A percentile compares a stretch with the other conserved stretches of the same genome.
These are phyloP conservation scores for Penicillium sp. DNA, from an alignment of 2,329 filamentous ascomycete species.

Conservation along the genomic window DNA sequence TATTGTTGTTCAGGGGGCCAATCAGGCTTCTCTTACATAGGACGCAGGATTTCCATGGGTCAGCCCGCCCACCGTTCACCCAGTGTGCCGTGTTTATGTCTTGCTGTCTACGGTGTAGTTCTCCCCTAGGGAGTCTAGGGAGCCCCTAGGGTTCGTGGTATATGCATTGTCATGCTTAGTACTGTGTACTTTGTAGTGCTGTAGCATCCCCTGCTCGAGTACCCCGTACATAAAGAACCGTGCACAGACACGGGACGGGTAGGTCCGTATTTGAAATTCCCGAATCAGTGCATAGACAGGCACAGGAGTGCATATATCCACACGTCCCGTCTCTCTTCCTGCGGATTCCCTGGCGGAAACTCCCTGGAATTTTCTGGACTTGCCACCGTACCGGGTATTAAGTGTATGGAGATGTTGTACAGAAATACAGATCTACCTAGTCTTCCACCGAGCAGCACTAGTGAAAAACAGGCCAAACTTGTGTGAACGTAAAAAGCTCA, in stretches of 20 bases:
- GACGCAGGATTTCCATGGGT: constrained; percentile 4
- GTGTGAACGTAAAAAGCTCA: not conserved
- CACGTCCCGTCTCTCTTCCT: not conserved
- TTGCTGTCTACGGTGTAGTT: not conserved
- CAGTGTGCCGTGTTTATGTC: constrained; percentile 3
- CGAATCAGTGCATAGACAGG: not conserved
- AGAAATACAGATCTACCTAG: not conserved
- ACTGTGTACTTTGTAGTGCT: not conserved
- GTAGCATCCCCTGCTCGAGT: constrained; percentile 1
- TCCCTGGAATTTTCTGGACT: constrained; percentile 10
- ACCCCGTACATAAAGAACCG: constrained; percentile 7
- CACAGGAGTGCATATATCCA: not conserved
- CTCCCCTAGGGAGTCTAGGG: too few relatives aligned
- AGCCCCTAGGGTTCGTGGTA: too few relatives aligned
- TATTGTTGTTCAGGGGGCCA: not conserved
- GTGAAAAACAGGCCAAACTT: not conserved
- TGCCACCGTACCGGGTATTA: not conserved
- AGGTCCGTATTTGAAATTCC: constrained; percentile 12
- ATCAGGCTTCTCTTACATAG: not conserved
- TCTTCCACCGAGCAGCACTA: not conserved
- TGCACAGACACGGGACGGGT: constrained; percentile 14
- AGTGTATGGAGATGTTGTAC: not conserved
- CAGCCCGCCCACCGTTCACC: constrained; percentile 20
- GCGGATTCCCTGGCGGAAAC: not conserved
- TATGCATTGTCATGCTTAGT: not conserved